A percentile compares a stretch with the other conserved stretches of the same genome.
These are phyloP conservation scores for Nakataea oryzae DNA, from an alignment of 2,329 filamentous ascomycete genomes.

Conservation along the genomic window DNA sequence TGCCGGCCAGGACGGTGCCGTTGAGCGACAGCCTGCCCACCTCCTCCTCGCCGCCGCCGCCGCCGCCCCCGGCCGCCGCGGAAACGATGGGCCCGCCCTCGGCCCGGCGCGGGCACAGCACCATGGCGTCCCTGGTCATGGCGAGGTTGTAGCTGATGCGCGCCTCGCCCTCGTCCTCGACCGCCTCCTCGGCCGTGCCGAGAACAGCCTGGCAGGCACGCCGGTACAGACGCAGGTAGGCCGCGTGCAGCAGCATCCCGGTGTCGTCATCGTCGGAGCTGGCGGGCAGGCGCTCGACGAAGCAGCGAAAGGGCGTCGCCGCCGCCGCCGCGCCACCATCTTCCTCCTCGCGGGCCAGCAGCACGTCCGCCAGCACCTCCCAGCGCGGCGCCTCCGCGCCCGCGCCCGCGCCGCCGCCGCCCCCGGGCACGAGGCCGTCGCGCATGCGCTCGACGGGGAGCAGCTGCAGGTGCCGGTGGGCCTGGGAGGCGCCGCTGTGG, in stretches of 20 bases:
- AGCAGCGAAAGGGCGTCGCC: conserved; percentile 5
- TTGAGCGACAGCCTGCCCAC: conserved; percentile 41
- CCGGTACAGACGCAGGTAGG: conserved; percentile 38
- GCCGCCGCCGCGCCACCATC: not conserved
- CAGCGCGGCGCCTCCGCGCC: conserved; percentile 24
- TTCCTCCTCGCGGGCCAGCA: not conserved
- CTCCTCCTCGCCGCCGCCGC: conserved; percentile 15
- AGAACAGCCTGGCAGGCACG: conserved; percentile 28
- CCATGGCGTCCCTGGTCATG: conserved; percentile 42
- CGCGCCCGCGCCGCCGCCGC: conserved; percentile 2
- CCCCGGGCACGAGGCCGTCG: conserved; percentile 31
- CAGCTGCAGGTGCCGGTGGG: conserved; percentile 64
- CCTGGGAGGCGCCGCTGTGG: conserved; percentile 60
- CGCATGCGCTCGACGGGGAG: conserved; percentile 55
- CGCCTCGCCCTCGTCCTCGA: conserved; percentile 24
- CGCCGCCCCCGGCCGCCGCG: conserved; percentile 7
- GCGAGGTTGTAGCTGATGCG: conserved; percentile 55
- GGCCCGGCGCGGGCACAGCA: conserved; percentile 40
- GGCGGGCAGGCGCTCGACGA: conserved; percentile 1
- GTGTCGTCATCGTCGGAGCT: not conserved
- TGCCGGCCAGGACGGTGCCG: conserved; percentile 53
- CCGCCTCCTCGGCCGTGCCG: conserved; percentile 4
- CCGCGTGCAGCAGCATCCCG: conserved; percentile 25
- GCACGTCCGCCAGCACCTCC: conserved; percentile 35
- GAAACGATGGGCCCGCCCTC: conserved; percentile 31